A percentile compares a stretch with the other conserved stretches of the same genome.
These are phyloP conservation scores for Trichoderma atroviride DNA, from an alignment of 2,329 filamentous ascomycete species.

Conservation along the genomic window DNA sequence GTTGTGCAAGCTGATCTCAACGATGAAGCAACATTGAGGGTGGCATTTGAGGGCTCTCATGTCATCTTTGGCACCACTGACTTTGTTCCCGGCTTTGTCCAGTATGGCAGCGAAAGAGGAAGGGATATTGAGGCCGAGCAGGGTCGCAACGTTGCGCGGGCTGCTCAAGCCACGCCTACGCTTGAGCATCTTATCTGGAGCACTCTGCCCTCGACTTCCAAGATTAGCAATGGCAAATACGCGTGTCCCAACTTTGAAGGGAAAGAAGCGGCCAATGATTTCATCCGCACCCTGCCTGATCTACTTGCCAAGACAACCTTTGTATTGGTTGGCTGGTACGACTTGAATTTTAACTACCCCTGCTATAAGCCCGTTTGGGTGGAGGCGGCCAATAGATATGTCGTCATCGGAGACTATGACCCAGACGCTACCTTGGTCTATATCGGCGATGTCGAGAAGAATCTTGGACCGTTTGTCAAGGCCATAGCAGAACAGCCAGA, in stretches of 20 bases:
- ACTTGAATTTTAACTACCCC: not conserved
- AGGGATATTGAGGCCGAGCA: not conserved
- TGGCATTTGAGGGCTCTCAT: slow-evolving; percentile 32
- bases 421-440: not conserved
- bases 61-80: slow-evolving; percentile 38
- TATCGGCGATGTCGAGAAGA: not conserved
- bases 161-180: not conserved
- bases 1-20: slow-evolving; percentile 33
- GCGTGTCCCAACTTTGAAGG: not conserved
- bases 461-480: not conserved
- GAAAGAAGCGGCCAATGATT: not conserved
- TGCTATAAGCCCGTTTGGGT: not conserved
- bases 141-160: not conserved
- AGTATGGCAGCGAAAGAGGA: slow-evolving; percentile 11
- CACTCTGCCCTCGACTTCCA: not conserved
- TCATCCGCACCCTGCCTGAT: not conserved
- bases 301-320: not conserved
- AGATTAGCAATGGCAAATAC: not conserved
- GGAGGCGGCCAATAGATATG: not conserved
- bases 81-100: slow-evolving; percentile 29
- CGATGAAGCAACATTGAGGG: slow-evolving; percentile 25
- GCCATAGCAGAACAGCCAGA: not conserved
- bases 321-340: not conserved
- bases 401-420: not conserved
- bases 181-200: not conserved